Conservation (phyloP, 2,329 filamentous ascomycete species). For the Aspergillus phoenicis region DNA sequence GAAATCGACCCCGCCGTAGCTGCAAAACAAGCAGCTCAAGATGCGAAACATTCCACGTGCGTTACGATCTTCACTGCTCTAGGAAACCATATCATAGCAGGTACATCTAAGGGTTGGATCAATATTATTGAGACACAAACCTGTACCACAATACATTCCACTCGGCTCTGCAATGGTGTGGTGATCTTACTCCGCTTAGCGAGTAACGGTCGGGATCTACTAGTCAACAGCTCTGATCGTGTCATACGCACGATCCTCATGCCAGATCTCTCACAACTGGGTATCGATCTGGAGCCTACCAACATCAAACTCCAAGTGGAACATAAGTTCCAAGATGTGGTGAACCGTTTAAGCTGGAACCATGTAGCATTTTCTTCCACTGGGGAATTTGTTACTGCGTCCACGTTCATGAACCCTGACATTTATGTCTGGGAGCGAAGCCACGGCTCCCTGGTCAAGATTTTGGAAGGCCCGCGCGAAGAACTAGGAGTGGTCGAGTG, state of each 20-base stretch:
- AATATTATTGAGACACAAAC: slow-evolving; percentile 89
- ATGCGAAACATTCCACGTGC: slow-evolving; percentile 93
- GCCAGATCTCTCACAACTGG: slow-evolving; percentile 67
- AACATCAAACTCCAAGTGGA: slow-evolving; percentile 88
- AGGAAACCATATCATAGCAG: slow-evolving; percentile 86
- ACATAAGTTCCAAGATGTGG: slow-evolving; percentile 97
- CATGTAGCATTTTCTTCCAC: slow-evolving; percentile 93
- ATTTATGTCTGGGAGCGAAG: slow-evolving; percentile 97
- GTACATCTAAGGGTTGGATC: slow-evolving; percentile 92
- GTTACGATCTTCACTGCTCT: slow-evolving; percentile 84
- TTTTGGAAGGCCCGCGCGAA: slow-evolving; percentile 94
- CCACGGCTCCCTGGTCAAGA: slow-evolving; percentile 91
- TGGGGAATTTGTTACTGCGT: slow-evolving; percentile 93
- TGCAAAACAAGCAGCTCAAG: slow-evolving; percentile 86
- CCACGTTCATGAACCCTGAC: slow-evolving; percentile 97
- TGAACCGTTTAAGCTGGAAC: slow-evolving; percentile 94
- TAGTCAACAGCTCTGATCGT: slow-evolving; percentile 91
- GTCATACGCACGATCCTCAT: slow-evolving; percentile 92
- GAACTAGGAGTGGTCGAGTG: slow-evolving; percentile 96
- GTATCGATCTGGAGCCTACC: slow-evolving; percentile 70
- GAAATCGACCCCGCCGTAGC: slow-evolving; percentile 59
- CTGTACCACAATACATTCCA: slow-evolving; percentile 82
- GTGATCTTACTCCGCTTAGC: slow-evolving; percentile 87
- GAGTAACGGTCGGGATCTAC: slow-evolving; percentile 78
- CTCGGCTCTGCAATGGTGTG: slow-evolving; percentile 81